Conservation (phyloP, 163 green algal genomes). For the Smithsoniella earleae region DNA sequence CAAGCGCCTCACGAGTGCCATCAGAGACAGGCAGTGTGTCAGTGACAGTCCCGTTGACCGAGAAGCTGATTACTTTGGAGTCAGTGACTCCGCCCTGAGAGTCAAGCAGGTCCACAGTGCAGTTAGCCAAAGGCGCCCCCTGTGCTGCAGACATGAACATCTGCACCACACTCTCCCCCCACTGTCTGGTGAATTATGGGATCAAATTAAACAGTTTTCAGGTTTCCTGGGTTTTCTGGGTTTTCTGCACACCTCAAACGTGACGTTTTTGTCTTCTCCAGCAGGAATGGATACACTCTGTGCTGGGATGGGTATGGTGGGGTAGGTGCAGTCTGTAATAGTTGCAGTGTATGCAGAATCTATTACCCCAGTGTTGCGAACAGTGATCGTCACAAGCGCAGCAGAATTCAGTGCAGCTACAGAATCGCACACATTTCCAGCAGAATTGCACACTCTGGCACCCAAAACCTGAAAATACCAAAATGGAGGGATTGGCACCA, state of each 20-base stretch:
- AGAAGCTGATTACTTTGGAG: neutral
- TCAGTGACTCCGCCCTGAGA: slow-evolving; percentile 9
- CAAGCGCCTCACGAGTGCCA: neutral
- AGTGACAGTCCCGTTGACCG: neutral
- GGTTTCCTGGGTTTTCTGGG: neutral
- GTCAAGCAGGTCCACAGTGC: neutral
- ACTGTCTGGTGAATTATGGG: neutral
- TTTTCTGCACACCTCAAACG: slow-evolving; percentile 15
- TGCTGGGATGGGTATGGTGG: neutral
- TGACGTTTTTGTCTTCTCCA: neutral
- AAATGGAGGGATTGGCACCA: too few species aligned
- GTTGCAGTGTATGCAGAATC: neutral
- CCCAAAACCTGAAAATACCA: slow-evolving; percentile 15
- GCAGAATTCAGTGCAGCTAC: slow-evolving; percentile 3
- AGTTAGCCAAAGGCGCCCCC: neutral
- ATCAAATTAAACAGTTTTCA: neutral
- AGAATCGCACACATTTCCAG: slow-evolving; percentile 8
- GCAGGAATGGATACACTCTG: neutral
- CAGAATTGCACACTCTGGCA: slow-evolving; percentile 6
- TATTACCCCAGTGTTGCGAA: neutral
- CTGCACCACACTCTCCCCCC: neutral
- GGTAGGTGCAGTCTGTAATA: neutral
- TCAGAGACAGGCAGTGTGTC: neutral
- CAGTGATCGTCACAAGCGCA: neutral
- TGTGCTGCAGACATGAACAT: slow-evolving; percentile 6